Percentiles rank a stretch among this genome's conserved stretches.
These are phyloP conservation scores for Solanum ahanhuiri DNA, from an alignment of 257 asterid species.

Conservation along the genomic window DNA sequence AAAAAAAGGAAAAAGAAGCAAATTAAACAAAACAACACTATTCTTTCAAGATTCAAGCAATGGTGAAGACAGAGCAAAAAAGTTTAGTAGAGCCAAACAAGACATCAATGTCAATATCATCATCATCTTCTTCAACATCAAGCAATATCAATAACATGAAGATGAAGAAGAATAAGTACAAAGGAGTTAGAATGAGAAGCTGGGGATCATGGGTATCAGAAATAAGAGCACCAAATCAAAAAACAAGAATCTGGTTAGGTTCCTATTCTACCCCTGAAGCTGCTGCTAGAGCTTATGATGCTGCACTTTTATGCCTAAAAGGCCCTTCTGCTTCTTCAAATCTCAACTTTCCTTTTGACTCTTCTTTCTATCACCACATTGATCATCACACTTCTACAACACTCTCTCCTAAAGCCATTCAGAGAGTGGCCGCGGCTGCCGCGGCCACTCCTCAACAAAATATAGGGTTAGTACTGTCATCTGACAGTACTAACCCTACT, in stretches of 20 bases:
- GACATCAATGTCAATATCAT: background rate
- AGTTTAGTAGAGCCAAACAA: background rate
- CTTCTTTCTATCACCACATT: background rate
- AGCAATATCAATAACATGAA: background rate
- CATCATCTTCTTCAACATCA: constrained; percentile 16
- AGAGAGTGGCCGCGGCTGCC: constrained; percentile 46
- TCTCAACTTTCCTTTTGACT: constrained; percentile 55
- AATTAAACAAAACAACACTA: background rate
- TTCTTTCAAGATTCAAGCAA: background rate
- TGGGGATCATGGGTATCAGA: constrained; percentile 97
- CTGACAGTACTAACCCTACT: background rate
- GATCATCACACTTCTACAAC: background rate
- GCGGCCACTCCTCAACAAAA: constrained; percentile 20
- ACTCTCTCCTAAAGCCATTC: constrained; percentile 78
- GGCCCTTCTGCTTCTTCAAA: constrained; percentile 56
- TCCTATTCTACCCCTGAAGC: constrained; percentile 91
- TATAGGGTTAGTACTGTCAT: background rate
- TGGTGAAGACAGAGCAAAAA: constrained; percentile 53
- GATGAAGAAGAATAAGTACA: constrained; percentile 55
- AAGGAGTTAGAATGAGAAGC: constrained; percentile 94
- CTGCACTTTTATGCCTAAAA: constrained; percentile 71
- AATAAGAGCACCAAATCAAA: constrained; percentile 89
- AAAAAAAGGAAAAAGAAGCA: background rate
- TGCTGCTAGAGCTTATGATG: constrained; percentile 96
- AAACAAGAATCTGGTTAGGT: constrained; percentile 89